phyloP scores from a whole-genome alignment of 2,329 filamentous ascomycete genomes.

The Sporothrix mexicana region DNA sequence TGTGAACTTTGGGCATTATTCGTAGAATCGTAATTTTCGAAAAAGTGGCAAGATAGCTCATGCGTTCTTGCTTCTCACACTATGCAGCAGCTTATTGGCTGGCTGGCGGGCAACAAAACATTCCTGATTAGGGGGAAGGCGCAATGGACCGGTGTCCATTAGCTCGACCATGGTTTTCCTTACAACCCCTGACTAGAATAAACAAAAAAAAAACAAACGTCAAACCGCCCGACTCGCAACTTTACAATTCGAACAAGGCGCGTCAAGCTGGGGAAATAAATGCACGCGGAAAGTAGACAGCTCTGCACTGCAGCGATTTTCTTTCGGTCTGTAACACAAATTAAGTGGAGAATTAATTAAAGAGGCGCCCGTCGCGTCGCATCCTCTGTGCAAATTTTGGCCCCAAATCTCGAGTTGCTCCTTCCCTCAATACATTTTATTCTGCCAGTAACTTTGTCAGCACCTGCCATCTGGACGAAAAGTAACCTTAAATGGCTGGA shows the following conservation, averaged over 20 bases:
- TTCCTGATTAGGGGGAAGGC: background rate
- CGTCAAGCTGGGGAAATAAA: background rate
- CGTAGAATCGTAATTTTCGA: background rate
- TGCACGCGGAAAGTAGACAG: background rate
- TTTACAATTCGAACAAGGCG: background rate
- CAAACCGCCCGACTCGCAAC: too few relatives aligned
- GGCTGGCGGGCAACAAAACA: slow-evolving; percentile 1
- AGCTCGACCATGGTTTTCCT: too few relatives aligned
- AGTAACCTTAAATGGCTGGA: too few relatives aligned
- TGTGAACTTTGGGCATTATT: background rate
- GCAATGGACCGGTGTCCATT: background rate
- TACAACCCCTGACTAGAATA: background rate
- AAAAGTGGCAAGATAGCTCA: background rate
- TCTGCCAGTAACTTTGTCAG: background rate
- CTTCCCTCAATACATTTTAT: background rate
- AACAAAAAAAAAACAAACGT: background rate
- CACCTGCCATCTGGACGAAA: background rate
- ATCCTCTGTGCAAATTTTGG: too few relatives aligned
- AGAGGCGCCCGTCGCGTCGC: too few relatives aligned
- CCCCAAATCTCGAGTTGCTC: background rate
- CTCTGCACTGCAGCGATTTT: background rate
- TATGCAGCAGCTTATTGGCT: background rate
- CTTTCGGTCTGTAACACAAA: background rate
- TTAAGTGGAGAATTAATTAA: too few relatives aligned
- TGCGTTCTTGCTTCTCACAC: background rate